Base-by-base conservation (phyloP, 2,329 filamentous ascomycete species). In the Phyllosticta capitalensis region DNA sequence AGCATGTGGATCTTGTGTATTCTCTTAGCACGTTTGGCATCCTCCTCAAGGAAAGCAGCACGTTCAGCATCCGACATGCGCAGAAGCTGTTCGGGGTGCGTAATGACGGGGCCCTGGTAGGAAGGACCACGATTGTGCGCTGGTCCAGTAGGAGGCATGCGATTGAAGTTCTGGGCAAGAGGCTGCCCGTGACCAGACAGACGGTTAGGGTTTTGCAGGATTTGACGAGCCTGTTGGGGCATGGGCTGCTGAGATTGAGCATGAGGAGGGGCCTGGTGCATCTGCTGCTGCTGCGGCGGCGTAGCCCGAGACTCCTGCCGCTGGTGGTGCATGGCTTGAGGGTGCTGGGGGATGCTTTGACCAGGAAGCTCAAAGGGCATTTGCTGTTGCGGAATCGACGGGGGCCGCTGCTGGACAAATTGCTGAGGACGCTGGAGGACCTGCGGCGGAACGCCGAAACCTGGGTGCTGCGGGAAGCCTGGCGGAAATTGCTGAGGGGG, bases 1-100 rank as follows among this genome's bases (percentile, higher is more conserved):
- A 96, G 78, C 50, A 95, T 79, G 76, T 92, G 92, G 63, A 99
- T 97, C 79, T 99, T 99, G 77, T 97, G 92, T 70, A 99, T 97
- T 50, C 94, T 85, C 79, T 99, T 99, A 5, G 94, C 92, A 55
- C 94, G 86, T 75, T 92, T 94, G 0, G 92, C 92, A 73, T 99
- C 94, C 71, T 96, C 92, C 64, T 90, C 86, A 57, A 97, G 74
- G 69, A 92, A 94, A 1, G 87, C 85, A 2, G 86, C 83, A 69
- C 90, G 90, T 64, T 97, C 90, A 63, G 92, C 86, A 65, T 95
- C 90, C 0, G 89, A 86, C 62, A 97, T 79, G 57, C 89, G 81
- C 67, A 88, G 81, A 63, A 94, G 77, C 68, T 92, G 88, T 61
- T 89, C 82, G 9, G 88, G 85, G 66, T 89, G 85, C 14, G 86